Percentiles rank a stretch among this genome's conserved stretches.
These are phyloP conservation scores for Skeletonema costatum DNA, from an alignment of 108 stramenopile species.

Conservation along the genomic window DNA sequence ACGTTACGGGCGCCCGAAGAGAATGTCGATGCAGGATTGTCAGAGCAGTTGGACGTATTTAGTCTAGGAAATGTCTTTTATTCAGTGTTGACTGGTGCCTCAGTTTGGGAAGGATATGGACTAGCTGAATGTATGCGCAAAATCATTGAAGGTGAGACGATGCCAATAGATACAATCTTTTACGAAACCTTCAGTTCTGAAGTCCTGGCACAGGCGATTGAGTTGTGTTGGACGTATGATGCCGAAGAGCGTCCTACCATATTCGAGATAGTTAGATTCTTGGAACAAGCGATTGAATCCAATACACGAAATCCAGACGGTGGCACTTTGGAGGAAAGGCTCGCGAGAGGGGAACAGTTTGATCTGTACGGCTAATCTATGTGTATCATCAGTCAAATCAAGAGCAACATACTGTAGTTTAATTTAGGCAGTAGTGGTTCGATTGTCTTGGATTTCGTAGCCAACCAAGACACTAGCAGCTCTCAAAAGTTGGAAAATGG, in stretches of 20 bases:
- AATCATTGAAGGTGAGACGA: constrained; percentile 6
- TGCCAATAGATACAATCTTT: constrained; percentile 9
- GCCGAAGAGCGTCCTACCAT: constrained; percentile 62
- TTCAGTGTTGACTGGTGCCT: constrained; percentile 50
- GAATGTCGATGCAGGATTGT: constrained; percentile 43
- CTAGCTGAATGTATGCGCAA: not conserved
- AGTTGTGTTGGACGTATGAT: constrained; percentile 53
- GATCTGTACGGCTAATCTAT: not conserved
- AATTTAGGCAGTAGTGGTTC: not conserved
- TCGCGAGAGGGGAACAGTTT: not conserved
- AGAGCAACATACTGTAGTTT: not conserved
- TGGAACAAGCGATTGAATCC: constrained; percentile 39
- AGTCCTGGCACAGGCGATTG: constrained; percentile 57
- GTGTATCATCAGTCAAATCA: not conserved
- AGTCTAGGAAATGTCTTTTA: constrained; percentile 75
- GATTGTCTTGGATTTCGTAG: not conserved
- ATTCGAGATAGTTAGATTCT: constrained; percentile 63
- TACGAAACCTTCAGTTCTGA: constrained; percentile 7
- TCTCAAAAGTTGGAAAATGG: constrained; percentile 33
- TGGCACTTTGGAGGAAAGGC: not conserved
- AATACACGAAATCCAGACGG: constrained; percentile 2
- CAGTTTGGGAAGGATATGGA: not conserved
- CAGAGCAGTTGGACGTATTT: constrained; percentile 70
- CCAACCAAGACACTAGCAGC: not conserved
- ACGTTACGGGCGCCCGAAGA: constrained; percentile 66